Evolutionary conservation across 257 asterid genomes (phyloP), one percentile per base, ranked within the genome.

Genomic region (Ajuga chamaepitys): DNA sequence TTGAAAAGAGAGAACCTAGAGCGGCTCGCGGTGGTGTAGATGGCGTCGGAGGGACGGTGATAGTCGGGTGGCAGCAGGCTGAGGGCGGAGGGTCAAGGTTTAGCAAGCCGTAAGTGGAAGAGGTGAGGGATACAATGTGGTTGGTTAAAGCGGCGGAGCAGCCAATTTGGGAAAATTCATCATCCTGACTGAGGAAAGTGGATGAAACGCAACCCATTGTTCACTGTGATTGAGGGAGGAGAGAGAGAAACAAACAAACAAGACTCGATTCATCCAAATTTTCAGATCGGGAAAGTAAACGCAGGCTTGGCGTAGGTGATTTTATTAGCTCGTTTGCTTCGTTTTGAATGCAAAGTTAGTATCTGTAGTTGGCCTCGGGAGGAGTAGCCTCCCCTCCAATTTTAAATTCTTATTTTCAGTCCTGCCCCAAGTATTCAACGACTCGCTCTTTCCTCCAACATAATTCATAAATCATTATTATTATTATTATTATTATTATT

Each of bases 151-250:
- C 76, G 42, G n/a, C n/a, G n/a, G n/a, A n/a, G n/a, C 17, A 38
- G 66, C 89, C 88, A 79, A 86, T 71, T 51, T 82, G 80, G 66
- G 82, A 40, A 79, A 86, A 86, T 10, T 88, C 89, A 1, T 79
- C 86, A 46, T 84, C 87, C 18, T 73, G 84, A 59, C 55, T 76
- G 28, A 86, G 85, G 16, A 88, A 72, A 47, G 88, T 46, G 37
- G 96, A 88, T 48, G 95, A 86, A 58, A 77, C 92, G 55, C 96
- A 88, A 5, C 96, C 96, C 96, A 88, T 71, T n/a, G n/a, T n/a
- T n/a, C n/a, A n/a, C n/a, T n/a, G n/a, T n/a, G n/a, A 32, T n/a
- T n/a, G n/a, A n/a, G 3, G 6, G 4, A 20, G 20, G 2, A 9
- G 7, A 45, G 58, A 32, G 47, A 58, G 4, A n/a, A n/a, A n/a